A percentile compares a stretch with the other conserved stretches of the same genome.
Conservation (phyloP, 2,329 filamentous ascomycete genomes). For the Thermoascus crustaceus region DNA sequence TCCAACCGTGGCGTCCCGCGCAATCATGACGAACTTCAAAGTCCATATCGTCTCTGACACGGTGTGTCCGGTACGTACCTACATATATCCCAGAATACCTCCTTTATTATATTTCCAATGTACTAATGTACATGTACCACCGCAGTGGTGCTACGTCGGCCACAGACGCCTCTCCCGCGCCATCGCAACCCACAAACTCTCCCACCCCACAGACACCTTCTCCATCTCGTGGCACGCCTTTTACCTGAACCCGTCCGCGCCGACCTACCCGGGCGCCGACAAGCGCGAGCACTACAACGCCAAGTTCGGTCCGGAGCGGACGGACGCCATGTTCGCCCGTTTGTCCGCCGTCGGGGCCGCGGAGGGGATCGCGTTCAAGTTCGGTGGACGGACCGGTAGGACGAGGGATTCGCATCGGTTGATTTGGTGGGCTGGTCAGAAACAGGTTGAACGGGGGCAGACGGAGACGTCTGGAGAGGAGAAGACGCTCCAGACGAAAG, state of each 20-base stretch:
- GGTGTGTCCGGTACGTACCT: constrained; percentile 60
- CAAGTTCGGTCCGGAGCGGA: constrained; percentile 58
- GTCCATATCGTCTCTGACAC: constrained; percentile 76
- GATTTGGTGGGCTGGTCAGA: constrained; percentile 59
- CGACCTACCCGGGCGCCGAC: constrained; percentile 42
- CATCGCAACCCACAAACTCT: constrained; percentile 57
- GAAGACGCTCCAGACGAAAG: constrained; percentile 47
- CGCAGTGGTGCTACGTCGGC: constrained; percentile 64
- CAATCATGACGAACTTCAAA: constrained; percentile 61
- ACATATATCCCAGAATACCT: constrained; percentile 1
- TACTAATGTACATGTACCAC: constrained; percentile 7
- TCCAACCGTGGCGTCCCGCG: constrained; percentile 1
- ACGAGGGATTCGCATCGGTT: constrained; percentile 73
- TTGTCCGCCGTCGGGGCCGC: constrained; percentile 51
- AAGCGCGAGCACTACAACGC: constrained; percentile 51
- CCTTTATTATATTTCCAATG: background rate
- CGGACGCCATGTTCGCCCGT: constrained; percentile 48
- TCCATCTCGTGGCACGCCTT: constrained; percentile 68
- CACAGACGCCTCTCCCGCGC: constrained; percentile 66
- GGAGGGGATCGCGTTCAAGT: constrained; percentile 67
- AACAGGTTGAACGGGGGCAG: constrained; percentile 42
- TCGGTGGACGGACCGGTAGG: constrained; percentile 62
- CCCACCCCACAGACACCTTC: constrained; percentile 63
- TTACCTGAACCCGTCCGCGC: constrained; percentile 63
- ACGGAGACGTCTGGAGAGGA: constrained; percentile 14